A percentile compares a stretch with the other conserved stretches of the same genome.
These are phyloP conservation scores for Vaccinium macrocarpon DNA, from an alignment of 148 eudicot species.

Conservation along the genomic window DNA sequence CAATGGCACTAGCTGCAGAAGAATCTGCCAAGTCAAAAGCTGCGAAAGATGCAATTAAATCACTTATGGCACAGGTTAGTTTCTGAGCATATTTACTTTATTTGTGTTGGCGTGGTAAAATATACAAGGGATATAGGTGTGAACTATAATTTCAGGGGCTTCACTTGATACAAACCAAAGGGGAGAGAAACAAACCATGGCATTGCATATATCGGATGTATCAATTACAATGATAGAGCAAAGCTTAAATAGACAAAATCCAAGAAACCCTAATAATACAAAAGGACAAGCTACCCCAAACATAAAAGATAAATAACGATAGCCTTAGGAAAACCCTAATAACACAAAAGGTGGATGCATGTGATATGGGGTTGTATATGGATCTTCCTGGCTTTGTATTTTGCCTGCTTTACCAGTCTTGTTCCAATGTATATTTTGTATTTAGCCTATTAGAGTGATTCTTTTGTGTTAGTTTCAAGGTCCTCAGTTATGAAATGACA, in stretches of 20 bases:
- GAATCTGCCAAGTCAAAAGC: constrained; percentile 94
- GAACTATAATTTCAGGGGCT: too few relatives aligned
- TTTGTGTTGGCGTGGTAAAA: background rate
- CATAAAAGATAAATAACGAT: too few relatives aligned
- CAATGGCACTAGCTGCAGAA: constrained; percentile 72
- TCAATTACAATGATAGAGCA: too few relatives aligned
- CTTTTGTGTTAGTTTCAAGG: constrained; percentile 5
- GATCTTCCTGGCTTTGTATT: background rate
- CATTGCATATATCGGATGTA: too few relatives aligned
- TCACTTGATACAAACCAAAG: too few relatives aligned
- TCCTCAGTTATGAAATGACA: background rate
- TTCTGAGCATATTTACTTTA: background rate
- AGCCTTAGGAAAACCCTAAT: too few relatives aligned
- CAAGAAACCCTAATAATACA: too few relatives aligned
- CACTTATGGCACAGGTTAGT: constrained; percentile 82
- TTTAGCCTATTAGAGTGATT: background rate
- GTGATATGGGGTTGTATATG: background rate
- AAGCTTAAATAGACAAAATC: too few relatives aligned
- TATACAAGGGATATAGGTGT: background rate
- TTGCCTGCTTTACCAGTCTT: background rate
- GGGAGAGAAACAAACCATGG: too few relatives aligned
- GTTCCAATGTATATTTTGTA: background rate
- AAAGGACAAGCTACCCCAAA: too few relatives aligned
- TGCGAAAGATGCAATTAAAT: constrained; percentile 90
- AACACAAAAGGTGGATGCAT: background rate